Percentiles rank a stretch among this genome's conserved stretches.
These are phyloP conservation scores for Dictyostelium purpureum DNA, from an alignment of 78 protist species.

Conservation along the genomic window DNA sequence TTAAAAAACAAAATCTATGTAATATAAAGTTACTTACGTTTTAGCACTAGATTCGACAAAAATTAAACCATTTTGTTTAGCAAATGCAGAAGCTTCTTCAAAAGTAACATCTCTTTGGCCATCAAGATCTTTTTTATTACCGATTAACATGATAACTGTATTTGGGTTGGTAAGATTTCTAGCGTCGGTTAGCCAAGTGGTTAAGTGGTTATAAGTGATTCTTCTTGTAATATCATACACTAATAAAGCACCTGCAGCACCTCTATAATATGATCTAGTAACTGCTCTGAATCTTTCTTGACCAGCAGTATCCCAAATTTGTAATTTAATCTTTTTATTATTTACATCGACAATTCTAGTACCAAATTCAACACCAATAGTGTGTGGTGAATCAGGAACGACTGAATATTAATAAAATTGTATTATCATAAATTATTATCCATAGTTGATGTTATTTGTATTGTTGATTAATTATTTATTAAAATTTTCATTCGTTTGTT, in stretches of 20 bases:
- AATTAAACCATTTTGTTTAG: slow-evolving; percentile 80
- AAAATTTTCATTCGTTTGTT: no score
- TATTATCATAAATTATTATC: no score
- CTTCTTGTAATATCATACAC: slow-evolving; percentile 94
- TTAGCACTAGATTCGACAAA: slow-evolving; percentile 75
- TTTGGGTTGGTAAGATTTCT: slow-evolving; percentile 81
- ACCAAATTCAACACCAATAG: slow-evolving; percentile 96
- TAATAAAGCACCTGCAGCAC: slow-evolving; percentile 95
- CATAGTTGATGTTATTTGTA: no score
- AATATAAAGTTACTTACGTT: slow-evolving; percentile 20
- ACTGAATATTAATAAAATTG: slow-evolving; percentile 8
- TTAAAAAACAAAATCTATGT: neutral
- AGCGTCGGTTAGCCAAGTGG: slow-evolving; percentile 95
- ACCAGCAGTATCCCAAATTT: slow-evolving; percentile 86
- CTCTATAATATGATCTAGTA: slow-evolving; percentile 90
- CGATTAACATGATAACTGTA: slow-evolving; percentile 79
- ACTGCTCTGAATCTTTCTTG: slow-evolving; percentile 78
- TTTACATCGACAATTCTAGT: slow-evolving; percentile 84
- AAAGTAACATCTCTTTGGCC: slow-evolving; percentile 89
- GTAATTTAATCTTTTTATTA: slow-evolving; percentile 84
- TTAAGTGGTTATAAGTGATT: slow-evolving; percentile 97
- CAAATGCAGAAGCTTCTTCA: slow-evolving; percentile 83
- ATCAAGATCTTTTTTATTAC: slow-evolving; percentile 91
- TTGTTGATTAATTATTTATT: no score
- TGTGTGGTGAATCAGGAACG: slow-evolving; percentile 85